Conservation (phyloP, 2,329 filamentous ascomycete genomes). For the Penicillium sp. region DNA sequence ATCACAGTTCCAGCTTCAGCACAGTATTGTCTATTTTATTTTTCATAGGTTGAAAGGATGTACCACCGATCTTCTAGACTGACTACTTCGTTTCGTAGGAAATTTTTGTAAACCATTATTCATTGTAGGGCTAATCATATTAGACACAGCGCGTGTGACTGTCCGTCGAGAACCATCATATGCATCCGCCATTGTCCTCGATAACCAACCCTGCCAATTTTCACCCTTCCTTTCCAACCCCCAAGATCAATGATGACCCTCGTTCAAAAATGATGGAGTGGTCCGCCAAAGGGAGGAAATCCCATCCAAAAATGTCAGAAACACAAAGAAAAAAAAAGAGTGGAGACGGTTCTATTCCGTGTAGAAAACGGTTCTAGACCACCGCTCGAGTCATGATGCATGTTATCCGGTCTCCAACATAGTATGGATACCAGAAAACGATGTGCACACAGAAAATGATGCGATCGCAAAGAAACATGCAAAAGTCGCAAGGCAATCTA, state of each 20-base stretch:
- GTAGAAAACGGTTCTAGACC: background rate
- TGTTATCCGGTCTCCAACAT: background rate
- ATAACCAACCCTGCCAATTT: background rate
- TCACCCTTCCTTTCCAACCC: background rate
- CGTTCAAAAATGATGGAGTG: background rate
- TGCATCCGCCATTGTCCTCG: background rate
- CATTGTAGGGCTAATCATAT: conserved; percentile 8
- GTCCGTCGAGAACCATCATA: conserved; percentile 6
- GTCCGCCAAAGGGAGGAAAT: background rate
- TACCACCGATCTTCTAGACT: too few species aligned
- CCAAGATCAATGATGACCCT: background rate
- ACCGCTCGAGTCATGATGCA: background rate
- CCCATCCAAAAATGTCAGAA: background rate
- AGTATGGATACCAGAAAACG: background rate
- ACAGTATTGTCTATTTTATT: background rate
- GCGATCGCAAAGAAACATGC: background rate
- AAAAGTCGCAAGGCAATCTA: too few species aligned
- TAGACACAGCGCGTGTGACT: conserved; percentile 13
- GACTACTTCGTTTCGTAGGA: too few species aligned
- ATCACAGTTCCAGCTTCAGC: background rate
- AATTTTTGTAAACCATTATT: too few species aligned
- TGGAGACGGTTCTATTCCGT: background rate
- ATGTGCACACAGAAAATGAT: background rate
- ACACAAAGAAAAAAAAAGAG: background rate
- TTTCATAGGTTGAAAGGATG: background rate